Evolutionary conservation across 495 filamentous ascomycete genomes (phyloP).

Genomic region (Neurospora africana): DNA sequence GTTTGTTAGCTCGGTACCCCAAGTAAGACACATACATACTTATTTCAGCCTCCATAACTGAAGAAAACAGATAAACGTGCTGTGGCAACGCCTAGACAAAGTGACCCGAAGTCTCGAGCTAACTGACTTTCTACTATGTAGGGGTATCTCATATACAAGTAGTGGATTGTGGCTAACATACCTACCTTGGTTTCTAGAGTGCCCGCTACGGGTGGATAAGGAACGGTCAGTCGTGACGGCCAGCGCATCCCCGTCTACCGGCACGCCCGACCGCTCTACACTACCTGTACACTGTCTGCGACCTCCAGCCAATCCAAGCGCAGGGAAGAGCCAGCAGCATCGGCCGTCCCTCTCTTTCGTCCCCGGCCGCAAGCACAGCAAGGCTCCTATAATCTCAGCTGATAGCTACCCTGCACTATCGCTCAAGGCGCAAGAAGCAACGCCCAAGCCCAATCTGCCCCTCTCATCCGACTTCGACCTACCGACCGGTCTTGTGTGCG

Average conservation of each 20-base stretch:
- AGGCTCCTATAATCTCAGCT: background rate
- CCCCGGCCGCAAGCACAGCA: background rate
- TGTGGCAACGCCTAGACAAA: background rate
- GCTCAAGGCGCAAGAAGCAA: background rate
- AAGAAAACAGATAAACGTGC: background rate
- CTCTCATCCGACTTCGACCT: background rate
- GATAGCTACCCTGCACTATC: background rate
- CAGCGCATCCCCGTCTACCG: background rate
- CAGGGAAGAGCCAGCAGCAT: background rate
- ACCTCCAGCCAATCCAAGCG: background rate
- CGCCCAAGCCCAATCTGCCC: background rate
- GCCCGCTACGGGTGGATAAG: background rate
- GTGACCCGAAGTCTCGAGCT: background rate
- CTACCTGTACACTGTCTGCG: background rate
- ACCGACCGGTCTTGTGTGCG: background rate
- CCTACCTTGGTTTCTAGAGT: too few species aligned
- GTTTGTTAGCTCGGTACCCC: background rate
- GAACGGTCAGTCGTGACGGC: background rate
- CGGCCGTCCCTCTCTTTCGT: background rate
- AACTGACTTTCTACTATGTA: background rate
- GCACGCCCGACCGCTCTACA: background rate
- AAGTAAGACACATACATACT: background rate
- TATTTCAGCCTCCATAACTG: too few species aligned
- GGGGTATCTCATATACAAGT: background rate
- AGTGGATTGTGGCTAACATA: background rate